A percentile compares a stretch with the other conserved stretches of the same genome.
Conservation (phyloP, 2,329 filamentous ascomycete species). For the Thelonectria rubi region DNA sequence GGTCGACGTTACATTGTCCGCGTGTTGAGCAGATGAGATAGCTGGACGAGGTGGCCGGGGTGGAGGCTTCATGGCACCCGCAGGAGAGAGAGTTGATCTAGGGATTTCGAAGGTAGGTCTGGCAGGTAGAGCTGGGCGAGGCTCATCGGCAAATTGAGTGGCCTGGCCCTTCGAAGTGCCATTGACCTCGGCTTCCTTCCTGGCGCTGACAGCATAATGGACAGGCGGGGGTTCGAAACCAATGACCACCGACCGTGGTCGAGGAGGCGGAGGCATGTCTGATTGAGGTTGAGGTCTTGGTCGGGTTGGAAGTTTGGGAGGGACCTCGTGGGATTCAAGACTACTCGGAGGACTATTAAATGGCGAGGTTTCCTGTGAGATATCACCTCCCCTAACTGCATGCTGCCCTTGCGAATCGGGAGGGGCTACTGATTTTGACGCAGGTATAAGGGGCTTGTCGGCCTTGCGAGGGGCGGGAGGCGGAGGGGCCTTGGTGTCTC, state of each 20-base stretch:
- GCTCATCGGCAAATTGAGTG: slow-evolving; percentile 55
- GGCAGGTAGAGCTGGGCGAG: slow-evolving; percentile 58
- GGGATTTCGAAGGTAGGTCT: slow-evolving; percentile 48
- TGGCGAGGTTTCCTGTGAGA: slow-evolving; percentile 69
- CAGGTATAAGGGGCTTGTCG: slow-evolving; percentile 66
- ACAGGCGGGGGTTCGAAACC: slow-evolving; percentile 62
- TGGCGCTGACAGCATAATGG: slow-evolving; percentile 58
- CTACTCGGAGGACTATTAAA: slow-evolving; percentile 88
- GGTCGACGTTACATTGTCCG: slow-evolving; percentile 34
- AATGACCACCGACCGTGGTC: slow-evolving; percentile 34
- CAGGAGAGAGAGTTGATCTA: slow-evolving; percentile 29
- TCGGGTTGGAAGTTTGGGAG: slow-evolving; percentile 59
- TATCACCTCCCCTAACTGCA: slow-evolving; percentile 27
- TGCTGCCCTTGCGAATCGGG: slow-evolving; percentile 27
- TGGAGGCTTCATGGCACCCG: slow-evolving; percentile 43
- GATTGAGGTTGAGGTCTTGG: slow-evolving; percentile 55
- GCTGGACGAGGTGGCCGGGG: slow-evolving; percentile 57
- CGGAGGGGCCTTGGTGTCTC: slow-evolving; percentile 61
- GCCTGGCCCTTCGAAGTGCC: slow-evolving; percentile 49
- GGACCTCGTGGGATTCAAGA: slow-evolving; percentile 63
- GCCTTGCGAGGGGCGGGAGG: slow-evolving; percentile 79
- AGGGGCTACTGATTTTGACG: slow-evolving; percentile 30
- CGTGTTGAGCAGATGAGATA: slow-evolving; percentile 36
- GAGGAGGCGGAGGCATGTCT: slow-evolving; percentile 31
- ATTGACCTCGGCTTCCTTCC: slow-evolving; percentile 55